These are phyloP conservation scores for Aspergillus aculeatus DNA, from an alignment of 2,329 filamentous ascomycete species.

Conservation along the genomic window DNA sequence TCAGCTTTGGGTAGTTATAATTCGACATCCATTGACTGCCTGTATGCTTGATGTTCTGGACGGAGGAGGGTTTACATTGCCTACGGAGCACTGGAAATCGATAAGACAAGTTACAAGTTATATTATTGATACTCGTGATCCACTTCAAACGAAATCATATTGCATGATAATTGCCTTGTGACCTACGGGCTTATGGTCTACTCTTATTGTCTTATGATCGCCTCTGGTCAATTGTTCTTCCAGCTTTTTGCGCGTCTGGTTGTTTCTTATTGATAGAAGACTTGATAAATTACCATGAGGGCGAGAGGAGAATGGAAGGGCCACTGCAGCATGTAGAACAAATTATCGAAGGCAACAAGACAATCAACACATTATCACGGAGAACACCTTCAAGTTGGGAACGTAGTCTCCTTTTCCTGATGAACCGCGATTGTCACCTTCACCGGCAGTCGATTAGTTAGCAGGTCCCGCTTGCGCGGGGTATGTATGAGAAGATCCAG, in stretches of 20 bases:
- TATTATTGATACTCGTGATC: slow-evolving; percentile 10
- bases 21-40: neutral
- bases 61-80: neutral
- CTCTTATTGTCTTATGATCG: neutral
- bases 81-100: neutral
- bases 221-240: neutral
- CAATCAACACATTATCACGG: too few species aligned
- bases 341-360: too few species aligned
- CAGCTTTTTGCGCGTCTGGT: neutral
- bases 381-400: too few species aligned
- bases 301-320: too few species aligned
- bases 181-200: neutral
- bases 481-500: slow-evolving; percentile 17
- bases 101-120: slow-evolving; percentile 3
- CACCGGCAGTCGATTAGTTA: slow-evolving; percentile 24
- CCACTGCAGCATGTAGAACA: too few species aligned
- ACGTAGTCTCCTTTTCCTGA: neutral
- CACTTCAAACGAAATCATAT: slow-evolving; percentile 1
- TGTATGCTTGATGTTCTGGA: neutral
- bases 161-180: slow-evolving; percentile 10
- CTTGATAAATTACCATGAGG: too few species aligned
- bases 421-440: slow-evolving; percentile 9
- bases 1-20: neutral
- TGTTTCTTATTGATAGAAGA: too few species aligned
- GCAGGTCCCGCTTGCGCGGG: slow-evolving; percentile 31